Evolutionary conservation across 352 stramenopile genomes (phyloP), one percentile per base, ranked within the genome.

Genomic region (Pythium myriotylum): DNA sequence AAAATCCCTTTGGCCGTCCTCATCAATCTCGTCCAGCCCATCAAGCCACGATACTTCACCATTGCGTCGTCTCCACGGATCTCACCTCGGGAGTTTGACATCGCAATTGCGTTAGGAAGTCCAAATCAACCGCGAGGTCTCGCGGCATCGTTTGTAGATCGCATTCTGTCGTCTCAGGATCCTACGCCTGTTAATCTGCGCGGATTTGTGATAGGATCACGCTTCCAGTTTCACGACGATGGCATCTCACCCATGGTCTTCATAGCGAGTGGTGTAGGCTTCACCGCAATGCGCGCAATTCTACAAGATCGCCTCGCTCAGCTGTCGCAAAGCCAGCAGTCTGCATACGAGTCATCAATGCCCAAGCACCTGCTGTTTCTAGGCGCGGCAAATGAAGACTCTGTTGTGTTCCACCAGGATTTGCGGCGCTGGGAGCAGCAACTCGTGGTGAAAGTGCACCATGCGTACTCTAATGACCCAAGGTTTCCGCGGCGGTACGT

Each of bases 31-130:
- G 78, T 84, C 29, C 89, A 91, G 14, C 67, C 83, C 22, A 78
- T 98, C 26, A 86, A 96, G 57, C 92, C 95, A 9, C 79, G 95
- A 1, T 89, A 94, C 49, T 99, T 98, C 70, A 98, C 94, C 1
- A 98, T 99, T 57, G 86, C 90, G 1, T 98, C 88, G 1, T 98
- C 88, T n/a, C 72, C 79, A 14, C 62, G 61, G 42, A 62, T 88
- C 24, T 70, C 91, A 56, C 81, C 91, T 3, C 77, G 74, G 1
- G 72, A 76, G 4, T 78, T 98, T 39, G 88, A 98, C 43, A 67
- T 98, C 41, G 97, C 90, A 0, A 82, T 98, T 16, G 72, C 88
- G 8, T 62, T 99, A 10, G 85, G 96, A 5, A 63, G 89, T 17
- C 49, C 75, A 1, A 20, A 48, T 70, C 1, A 71, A 24, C 58